A percentile compares a stretch with the other conserved stretches of the same genome.
phyloP scores from a whole-genome alignment of 1,284 basidiomycete genomes.

The Leccinum subrobustum region DNA sequence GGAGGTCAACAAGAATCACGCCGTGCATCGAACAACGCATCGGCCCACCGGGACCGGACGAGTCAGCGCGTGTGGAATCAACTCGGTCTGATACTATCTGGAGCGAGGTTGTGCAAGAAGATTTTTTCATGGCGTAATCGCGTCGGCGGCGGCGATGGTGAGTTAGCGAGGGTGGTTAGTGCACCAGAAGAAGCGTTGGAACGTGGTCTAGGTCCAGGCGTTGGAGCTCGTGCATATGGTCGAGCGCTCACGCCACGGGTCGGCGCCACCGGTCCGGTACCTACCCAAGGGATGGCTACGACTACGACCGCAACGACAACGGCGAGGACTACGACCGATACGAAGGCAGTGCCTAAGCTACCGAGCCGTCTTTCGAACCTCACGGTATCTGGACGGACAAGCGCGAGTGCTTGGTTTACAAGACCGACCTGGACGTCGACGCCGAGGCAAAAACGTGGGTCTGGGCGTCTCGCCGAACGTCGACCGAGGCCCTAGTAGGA shows the following conservation, averaged over 20 bases:
- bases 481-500: not conserved
- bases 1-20: not conserved
- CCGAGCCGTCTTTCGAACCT: not conserved
- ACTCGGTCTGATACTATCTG: slow-evolving; percentile 5
- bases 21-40: not conserved
- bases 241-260: slow-evolving; percentile 11
- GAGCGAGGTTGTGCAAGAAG: slow-evolving; percentile 4
- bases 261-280: slow-evolving; percentile 16
- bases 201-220: not conserved
- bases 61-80: not conserved
- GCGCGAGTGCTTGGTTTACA: not conserved
- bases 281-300: not conserved
- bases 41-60: not conserved
- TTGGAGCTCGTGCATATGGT: not conserved
- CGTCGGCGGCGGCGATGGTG: not conserved
- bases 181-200: not conserved
- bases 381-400: slow-evolving; percentile 1
- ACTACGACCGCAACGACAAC: too few species aligned
- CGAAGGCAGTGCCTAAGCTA: not conserved
- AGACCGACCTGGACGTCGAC: slow-evolving; percentile 8
- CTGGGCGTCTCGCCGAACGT: slow-evolving; percentile 8
- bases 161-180: not conserved
- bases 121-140: slow-evolving; percentile 13
- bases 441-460: not conserved
- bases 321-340: not conserved